Evolutionary conservation across 73 alveolate genomes (phyloP).

Genomic region (Uronychia setigera): DNA sequence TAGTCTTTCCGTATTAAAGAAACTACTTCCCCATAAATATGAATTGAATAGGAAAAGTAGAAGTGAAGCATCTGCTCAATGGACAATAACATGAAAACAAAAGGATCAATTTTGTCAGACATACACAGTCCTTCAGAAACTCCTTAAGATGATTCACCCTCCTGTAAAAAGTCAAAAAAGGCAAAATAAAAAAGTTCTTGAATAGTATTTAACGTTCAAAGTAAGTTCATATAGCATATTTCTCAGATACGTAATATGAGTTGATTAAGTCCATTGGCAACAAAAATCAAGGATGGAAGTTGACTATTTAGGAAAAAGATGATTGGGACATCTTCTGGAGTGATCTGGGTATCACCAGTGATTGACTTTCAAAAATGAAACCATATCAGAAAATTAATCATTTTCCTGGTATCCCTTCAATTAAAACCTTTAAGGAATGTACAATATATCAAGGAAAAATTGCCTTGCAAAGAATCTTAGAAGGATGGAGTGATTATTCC

Average conservation of each 20-base stretch:
- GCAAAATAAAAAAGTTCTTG: background rate
- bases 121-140: too few species aligned
- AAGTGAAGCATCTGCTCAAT: too few species aligned
- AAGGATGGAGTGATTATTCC: slow-evolving; percentile 1
- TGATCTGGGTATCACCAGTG: slow-evolving; percentile 3
- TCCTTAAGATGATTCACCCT: too few species aligned
- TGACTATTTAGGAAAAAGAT: background rate
- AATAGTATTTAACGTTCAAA: background rate
- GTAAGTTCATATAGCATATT: background rate
- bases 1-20: too few species aligned
- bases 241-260: background rate
- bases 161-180: background rate
- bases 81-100: too few species aligned
- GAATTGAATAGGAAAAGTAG: too few species aligned
- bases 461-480: slow-evolving; percentile 11
- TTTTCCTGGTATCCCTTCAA: slow-evolving; percentile 75
- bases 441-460: background rate
- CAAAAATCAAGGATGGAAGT: background rate
- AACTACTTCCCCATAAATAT: too few species aligned
- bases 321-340: slow-evolving; percentile 23
- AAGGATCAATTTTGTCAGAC: too few species aligned
- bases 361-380: slow-evolving; percentile 12
- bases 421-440: slow-evolving; percentile 32
- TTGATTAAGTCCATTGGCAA: background rate
- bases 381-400: slow-evolving; percentile 83